These are phyloP conservation scores for Pichia kluyveri DNA, from an alignment of 805 yeast species.

Conservation along the genomic window DNA sequence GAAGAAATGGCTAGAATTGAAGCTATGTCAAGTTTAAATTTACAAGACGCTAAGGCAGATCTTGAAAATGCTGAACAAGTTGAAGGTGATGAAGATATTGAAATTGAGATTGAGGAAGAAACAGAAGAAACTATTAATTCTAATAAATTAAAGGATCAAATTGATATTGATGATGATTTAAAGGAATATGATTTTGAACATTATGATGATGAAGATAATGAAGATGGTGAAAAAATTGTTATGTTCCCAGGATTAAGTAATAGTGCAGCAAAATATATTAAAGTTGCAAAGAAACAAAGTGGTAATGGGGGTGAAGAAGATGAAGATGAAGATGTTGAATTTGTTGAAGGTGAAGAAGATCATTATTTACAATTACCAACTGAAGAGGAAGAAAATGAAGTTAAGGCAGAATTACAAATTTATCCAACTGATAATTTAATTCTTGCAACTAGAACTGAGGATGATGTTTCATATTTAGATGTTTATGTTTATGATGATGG, in stretches of 20 bases:
- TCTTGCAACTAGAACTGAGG: slow-evolving; percentile 91
- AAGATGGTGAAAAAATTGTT: slow-evolving; percentile 45
- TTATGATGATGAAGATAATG: slow-evolving; percentile 62
- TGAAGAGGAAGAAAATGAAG: slow-evolving; percentile 61
- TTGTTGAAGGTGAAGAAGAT: slow-evolving; percentile 34
- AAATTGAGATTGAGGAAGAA: slow-evolving; percentile 12
- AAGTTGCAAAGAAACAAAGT: slow-evolving; percentile 22
- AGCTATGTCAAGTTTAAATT: slow-evolving; percentile 73
- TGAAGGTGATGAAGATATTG: slow-evolving; percentile 13
- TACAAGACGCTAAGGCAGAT: slow-evolving; percentile 56
- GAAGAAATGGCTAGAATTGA: slow-evolving; percentile 88
- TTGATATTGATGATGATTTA: slow-evolving; percentile 72
- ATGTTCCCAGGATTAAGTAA: slow-evolving; percentile 67
- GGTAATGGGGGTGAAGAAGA: slow-evolving; percentile 3
- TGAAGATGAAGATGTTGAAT: slow-evolving; percentile 31
- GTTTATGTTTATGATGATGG: slow-evolving; percentile 93
- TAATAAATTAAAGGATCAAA: slow-evolving; percentile 36
- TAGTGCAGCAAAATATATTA: slow-evolving; percentile 48
- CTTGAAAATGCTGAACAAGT: slow-evolving; percentile 20
- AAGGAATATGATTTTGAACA: slow-evolving; percentile 82
- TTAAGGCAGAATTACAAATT: slow-evolving; percentile 74
- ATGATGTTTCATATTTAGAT: slow-evolving; percentile 84
- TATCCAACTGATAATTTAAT: slow-evolving; percentile 86
- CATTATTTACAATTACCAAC: slow-evolving; percentile 56
- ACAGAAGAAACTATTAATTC: slow-evolving; percentile 5